A percentile compares a stretch with the other conserved stretches of the same genome.
These are phyloP conservation scores for Stachybotrys echinatus DNA, from an alignment of 2,329 filamentous ascomycete species.

Conservation along the genomic window DNA sequence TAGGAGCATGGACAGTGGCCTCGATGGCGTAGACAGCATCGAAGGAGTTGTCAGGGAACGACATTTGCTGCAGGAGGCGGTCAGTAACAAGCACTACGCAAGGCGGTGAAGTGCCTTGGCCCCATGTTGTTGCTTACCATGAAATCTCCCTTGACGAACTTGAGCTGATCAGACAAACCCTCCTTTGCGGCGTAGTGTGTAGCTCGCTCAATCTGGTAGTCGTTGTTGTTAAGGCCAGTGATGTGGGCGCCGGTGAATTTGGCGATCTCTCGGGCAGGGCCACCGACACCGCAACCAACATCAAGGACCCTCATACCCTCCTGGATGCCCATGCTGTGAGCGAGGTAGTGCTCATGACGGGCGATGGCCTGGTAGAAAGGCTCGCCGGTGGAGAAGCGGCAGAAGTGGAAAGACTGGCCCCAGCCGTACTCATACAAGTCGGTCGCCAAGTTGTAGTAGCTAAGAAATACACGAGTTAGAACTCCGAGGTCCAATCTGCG, in stretches of 20 bases:
- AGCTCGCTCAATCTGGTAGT: constrained; percentile 97
- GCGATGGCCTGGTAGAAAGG: constrained; percentile 87
- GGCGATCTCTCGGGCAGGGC: constrained; percentile 90
- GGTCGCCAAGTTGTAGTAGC: constrained; percentile 96
- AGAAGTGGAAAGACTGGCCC: constrained; percentile 97
- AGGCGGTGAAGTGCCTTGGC: not conserved
- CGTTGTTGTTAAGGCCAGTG: constrained; percentile 95
- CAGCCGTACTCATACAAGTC: constrained; percentile 96
- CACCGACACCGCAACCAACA: constrained; percentile 94
- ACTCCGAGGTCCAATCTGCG: not conserved
- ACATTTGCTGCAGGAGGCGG: constrained; percentile 67
- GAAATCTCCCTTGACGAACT: constrained; percentile 93
- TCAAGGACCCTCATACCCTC: constrained; percentile 88
- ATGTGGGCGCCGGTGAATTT: constrained; percentile 91
- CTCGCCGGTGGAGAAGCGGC: constrained; percentile 83
- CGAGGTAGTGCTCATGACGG: constrained; percentile 96
- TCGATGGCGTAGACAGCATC: constrained; percentile 97
- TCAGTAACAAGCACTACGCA: constrained; percentile 8
- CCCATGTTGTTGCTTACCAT: constrained; percentile 51
- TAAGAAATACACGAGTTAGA: constrained; percentile 22
- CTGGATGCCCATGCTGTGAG: constrained; percentile 79
- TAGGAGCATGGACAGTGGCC: constrained; percentile 91
- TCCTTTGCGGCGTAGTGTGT: constrained; percentile 78
- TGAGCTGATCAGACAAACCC: constrained; percentile 71
- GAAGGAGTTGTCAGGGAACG: constrained; percentile 85